Base-by-base conservation (phyloP, 805 yeast species). In the Metschnikowia kunwiensis region DNA sequence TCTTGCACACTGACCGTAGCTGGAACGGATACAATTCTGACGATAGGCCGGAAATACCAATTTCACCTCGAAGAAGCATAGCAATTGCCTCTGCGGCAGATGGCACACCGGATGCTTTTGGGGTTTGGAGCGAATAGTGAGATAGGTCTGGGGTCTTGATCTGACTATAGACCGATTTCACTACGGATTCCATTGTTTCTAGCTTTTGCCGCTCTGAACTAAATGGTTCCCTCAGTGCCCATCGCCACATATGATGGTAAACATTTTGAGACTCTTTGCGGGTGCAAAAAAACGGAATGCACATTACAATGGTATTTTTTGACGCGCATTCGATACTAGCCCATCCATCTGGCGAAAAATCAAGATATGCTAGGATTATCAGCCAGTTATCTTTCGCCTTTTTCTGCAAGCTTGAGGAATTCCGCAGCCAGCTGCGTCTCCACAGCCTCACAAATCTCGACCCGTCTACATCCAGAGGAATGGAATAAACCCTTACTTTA, bases 11-110 rank as follows among this genome's bases (percentile, higher is more conserved):
- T 0, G 87, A 78, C 32, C 74, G 68, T n/a, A 69, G 53, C 52
- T 82, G 88, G 47, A 78, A 82, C 3, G 68, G 65, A 49, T 79
- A 81, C 9, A 82, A 58, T 0, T 46, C 39, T 13, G 82, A 70
- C 28, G 58, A 65, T 32, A 82, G 60, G 0, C 86, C 86, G 1
- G 43, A 17, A 10, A 15, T 20, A 5, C 14, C 14, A 10, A 11
- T 16, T 9, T 22, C 22, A 17, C 15, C 14, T 7, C 10, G 14
- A 14, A 40, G 24, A n/a, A 36, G 49, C 16, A 42, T 42, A 7
- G 40, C 40, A 7, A 42, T 37, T 7, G 32, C 23, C n/a, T 36
- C 44, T 10, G 33, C 41, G 8, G 42, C 36, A 7, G 32, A 23
- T 10, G 51, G 50, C 27, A 55, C 43, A 1, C 24, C 30, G 2